Base-by-base conservation (phyloP, 176 grass and related monocot genomes). In the Musa acuminata region DNA sequence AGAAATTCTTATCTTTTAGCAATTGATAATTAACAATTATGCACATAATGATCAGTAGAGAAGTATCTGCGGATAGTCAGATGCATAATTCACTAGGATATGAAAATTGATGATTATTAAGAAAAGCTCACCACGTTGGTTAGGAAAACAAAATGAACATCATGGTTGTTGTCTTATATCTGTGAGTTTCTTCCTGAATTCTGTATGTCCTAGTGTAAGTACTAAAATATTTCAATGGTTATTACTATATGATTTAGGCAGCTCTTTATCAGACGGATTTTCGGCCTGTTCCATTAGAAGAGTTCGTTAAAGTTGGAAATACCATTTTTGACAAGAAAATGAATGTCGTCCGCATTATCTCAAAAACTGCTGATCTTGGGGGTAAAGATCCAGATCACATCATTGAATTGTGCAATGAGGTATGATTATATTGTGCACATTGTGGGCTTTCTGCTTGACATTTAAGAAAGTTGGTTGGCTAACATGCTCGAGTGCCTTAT, bases 361-460 rank as follows among this genome's bases (percentile, higher is more conserved):
- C 85, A 67, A 97, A 88, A 83, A 53, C 52, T 79, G 83, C 93
- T 75, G 90, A 97, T 72, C 84, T 87, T 53, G 87, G 84, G 19
- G 90, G 93, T 69, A 93, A 93, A 85, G 93, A 97, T 90, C 93
- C 93, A 75, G 93, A 97, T 63, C 93, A 97, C 71, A 90, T 97
- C 82, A 87, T 83, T 63, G 93, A 93, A 73, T 74, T 97, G 50
- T 97, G 93, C 72, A 97, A 93, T 60, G 93, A 97, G 90, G 93
- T 92, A 80, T n/a, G 73, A 17, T 50, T 60, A 50, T 69, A 68
- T 54, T 52, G 14, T 54, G 3, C 21, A 67, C 21, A 67, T 12
- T 26, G 12, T 29, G 5, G 2, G 25, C 24, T 35, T 43, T 17
- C 24, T 68, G 11, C 12, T 68, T 26, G 21, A 35, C 65, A 8